phyloP scores from a whole-genome alignment of 139 green algal species.

The Chlorella sp. region DNA sequence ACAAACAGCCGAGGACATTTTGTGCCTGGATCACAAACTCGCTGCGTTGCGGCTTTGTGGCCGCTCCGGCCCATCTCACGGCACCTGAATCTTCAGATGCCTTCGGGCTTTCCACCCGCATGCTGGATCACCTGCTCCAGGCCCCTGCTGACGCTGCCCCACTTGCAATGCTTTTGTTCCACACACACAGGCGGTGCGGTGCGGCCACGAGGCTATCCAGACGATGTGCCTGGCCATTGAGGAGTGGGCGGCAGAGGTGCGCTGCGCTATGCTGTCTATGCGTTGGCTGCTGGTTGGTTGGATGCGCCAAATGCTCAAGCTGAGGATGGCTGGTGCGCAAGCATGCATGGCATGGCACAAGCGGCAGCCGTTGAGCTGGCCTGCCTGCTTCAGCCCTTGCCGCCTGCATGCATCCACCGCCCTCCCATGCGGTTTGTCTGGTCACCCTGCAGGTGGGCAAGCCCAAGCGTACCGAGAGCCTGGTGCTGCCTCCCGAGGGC shows the following conservation, averaged over 20 bases:
- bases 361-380: too few relatives aligned
- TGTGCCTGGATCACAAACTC: too few relatives aligned
- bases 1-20: slow-evolving; percentile 12
- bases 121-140: too few relatives aligned
- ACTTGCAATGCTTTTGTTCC: background rate
- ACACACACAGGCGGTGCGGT: slow-evolving; percentile 66
- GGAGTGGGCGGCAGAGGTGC: slow-evolving; percentile 64
- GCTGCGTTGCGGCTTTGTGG: background rate
- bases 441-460: slow-evolving; percentile 61
- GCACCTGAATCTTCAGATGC: background rate
- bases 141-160: background rate
- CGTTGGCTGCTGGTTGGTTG: too few relatives aligned
- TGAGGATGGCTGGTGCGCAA: too few relatives aligned
- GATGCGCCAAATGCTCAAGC: too few relatives aligned
- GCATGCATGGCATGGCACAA: too few relatives aligned
- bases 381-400: too few relatives aligned
- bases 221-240: slow-evolving; percentile 76
- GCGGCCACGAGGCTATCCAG: slow-evolving; percentile 69
- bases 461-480: slow-evolving; percentile 66
- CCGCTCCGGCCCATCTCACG: background rate
- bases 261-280: too few relatives aligned
- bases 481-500: slow-evolving; percentile 60
- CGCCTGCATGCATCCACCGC: too few relatives aligned
- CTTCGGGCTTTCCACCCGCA: too few relatives aligned
- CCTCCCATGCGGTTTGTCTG: too few relatives aligned